A percentile compares a stretch with the other conserved stretches of the same genome.
phyloP scores from a whole-genome alignment of 2,329 filamentous ascomycete genomes.

The Neofusicoccum ribis region DNA sequence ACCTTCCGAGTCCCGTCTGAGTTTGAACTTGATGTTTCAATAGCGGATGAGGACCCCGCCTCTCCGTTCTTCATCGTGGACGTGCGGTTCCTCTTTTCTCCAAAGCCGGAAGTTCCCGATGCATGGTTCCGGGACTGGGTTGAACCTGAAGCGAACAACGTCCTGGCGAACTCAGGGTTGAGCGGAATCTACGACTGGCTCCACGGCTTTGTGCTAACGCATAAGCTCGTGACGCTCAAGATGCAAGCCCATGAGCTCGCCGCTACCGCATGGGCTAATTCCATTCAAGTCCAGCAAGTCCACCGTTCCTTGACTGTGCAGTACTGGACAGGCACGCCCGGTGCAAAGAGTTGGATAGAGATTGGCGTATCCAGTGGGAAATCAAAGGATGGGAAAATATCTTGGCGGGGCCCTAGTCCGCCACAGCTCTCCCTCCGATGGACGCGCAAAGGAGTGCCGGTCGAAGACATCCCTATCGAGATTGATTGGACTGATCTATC shows the following conservation, averaged over 20 bases:
- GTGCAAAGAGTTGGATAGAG: constrained; percentile 86
- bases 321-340: constrained; percentile 77
- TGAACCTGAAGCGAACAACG: constrained; percentile 70
- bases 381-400: constrained; percentile 34
- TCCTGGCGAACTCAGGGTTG: constrained; percentile 68
- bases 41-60: constrained; percentile 79
- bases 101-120: constrained; percentile 60
- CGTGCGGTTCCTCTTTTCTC: constrained; percentile 78
- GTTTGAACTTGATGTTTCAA: constrained; percentile 90
- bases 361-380: constrained; percentile 73
- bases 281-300: constrained; percentile 73
- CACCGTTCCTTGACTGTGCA: constrained; percentile 83
- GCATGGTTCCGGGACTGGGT: constrained; percentile 64
- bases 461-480: constrained; percentile 65
- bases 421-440: constrained; percentile 65
- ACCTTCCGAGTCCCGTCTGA: constrained; percentile 82
- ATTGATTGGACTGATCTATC: constrained; percentile 70
- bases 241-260: constrained; percentile 73
- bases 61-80: constrained; percentile 95
- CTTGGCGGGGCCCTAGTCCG: constrained; percentile 36
- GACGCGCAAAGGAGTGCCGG: constrained; percentile 80
- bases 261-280: constrained; percentile 73
- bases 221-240: constrained; percentile 82
- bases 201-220: constrained; percentile 83
- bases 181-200: constrained; percentile 80